Percentiles rank a stretch among this genome's conserved stretches.
These are phyloP conservation scores for Zoysia pacifica DNA, from an alignment of 176 grass and related monocot genomes.

Conservation along the genomic window DNA sequence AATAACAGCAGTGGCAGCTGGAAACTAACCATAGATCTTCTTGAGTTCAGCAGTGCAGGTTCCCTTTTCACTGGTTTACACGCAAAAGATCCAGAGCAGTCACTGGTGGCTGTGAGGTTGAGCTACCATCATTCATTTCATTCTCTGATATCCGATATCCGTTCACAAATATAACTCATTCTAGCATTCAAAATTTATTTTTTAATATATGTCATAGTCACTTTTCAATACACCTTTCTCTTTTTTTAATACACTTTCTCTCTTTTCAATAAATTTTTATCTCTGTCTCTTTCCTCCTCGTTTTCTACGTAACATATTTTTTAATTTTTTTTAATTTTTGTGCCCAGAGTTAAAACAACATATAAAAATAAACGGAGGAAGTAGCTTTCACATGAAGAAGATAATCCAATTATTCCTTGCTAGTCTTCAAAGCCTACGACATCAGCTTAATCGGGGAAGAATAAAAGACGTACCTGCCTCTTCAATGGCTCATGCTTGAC, in stretches of 20 bases:
- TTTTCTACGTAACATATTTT: too few relatives aligned
- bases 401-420: slow-evolving; percentile 21
- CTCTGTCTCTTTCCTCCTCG: too few relatives aligned
- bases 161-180: too few relatives aligned
- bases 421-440: not conserved
- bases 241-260: too few relatives aligned
- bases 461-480: slow-evolving; percentile 48
- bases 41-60: slow-evolving; percentile 35
- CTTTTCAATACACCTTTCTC: too few relatives aligned
- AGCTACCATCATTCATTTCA: not conserved
- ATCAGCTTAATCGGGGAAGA: slow-evolving; percentile 13
- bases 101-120: slow-evolving; percentile 12
- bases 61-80: slow-evolving; percentile 51
- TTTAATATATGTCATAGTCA: too few relatives aligned
- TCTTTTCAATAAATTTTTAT: too few relatives aligned
- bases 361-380: too few relatives aligned
- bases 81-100: slow-evolving; percentile 53
- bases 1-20: slow-evolving; percentile 32
- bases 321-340: too few relatives aligned
- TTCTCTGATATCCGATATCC: too few relatives aligned
- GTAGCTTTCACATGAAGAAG: slow-evolving; percentile 40
- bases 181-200: too few relatives aligned
- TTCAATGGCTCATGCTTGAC: slow-evolving; percentile 47
- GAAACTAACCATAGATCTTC: slow-evolving; percentile 67
- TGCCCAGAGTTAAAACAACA: too few relatives aligned